Percentiles rank a stretch among this genome's conserved stretches.
phyloP scores from a whole-genome alignment of 1,284 basidiomycete genomes.

The Apiotrichum siamense region DNA sequence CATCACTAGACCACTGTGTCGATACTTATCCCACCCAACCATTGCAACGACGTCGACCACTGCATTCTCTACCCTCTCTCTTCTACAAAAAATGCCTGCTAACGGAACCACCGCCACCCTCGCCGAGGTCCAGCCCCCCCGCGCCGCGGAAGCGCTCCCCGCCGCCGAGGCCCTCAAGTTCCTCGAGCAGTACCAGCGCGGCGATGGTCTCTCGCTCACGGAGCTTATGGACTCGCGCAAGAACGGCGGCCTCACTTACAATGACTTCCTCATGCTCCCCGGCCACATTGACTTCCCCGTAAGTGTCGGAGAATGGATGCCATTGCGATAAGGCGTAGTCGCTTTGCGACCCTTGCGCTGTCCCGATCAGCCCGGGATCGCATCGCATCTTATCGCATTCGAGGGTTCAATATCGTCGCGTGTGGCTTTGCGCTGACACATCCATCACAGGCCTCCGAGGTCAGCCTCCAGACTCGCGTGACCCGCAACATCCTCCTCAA shows the following conservation, averaged over 20 bases:
- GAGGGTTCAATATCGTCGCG: background rate
- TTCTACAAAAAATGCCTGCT: constrained; percentile 9
- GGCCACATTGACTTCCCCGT: constrained; percentile 94
- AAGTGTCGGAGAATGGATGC: constrained; percentile 28
- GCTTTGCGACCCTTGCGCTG: background rate
- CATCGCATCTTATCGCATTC: background rate
- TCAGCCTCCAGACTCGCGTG: constrained; percentile 74
- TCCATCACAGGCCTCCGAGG: constrained; percentile 50
- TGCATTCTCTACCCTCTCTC: background rate
- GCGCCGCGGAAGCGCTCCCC: constrained; percentile 21
- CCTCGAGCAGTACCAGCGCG: constrained; percentile 64
- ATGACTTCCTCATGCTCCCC: constrained; percentile 87
- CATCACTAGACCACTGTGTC: constrained; percentile 8
- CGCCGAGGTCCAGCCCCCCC: constrained; percentile 13
- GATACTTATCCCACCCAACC: constrained; percentile 12
- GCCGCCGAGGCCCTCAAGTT: constrained; percentile 58
- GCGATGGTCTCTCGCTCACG: constrained; percentile 78
- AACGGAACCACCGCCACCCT: constrained; percentile 10
- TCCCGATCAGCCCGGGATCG: background rate
- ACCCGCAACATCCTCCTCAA: constrained; percentile 89
- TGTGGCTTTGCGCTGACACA: constrained; percentile 9
- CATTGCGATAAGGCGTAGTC: background rate
- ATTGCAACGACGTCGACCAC: background rate
- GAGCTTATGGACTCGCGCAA: constrained; percentile 86
- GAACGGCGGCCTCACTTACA: constrained; percentile 95